Base-by-base conservation (phyloP, 1,284 basidiomycete genomes). In the Rhizopogon parksii region DNA sequence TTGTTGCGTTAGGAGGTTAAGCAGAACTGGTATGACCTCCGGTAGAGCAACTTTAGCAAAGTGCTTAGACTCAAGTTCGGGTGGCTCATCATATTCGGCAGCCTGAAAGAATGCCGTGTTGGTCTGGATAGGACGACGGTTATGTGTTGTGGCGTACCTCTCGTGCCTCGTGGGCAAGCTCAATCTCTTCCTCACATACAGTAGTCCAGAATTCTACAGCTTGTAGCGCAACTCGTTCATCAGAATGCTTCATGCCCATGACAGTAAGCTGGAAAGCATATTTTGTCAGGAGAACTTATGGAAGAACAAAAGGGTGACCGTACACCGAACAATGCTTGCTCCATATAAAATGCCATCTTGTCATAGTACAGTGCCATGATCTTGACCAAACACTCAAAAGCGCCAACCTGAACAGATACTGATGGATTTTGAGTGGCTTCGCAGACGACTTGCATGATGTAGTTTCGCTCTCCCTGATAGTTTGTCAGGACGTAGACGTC, bases 401-500 rank as follows among this genome's bases (percentile, higher is more conserved):
- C 88, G 36, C 83, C 91, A 19, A 95, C 86, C 74, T 97, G 93
- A 47, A 98, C 93, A 40, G 80, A 70, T 14, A 88, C 80, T 4
- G 83, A 71, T 2, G 77, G 56, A 59, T 85, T 93, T 70, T 99
- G 96, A 0, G 96, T 99, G 0, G 95, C 96, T 68, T 99, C 96
- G 67, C 95, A 99, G 24, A 99, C 91, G 47, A 99, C 94, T 75
- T 99, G 96, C 96, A 99, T 99, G 71, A 99, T 99, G 74, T 97
- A 99, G 73, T 98, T 99, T 49, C 95, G 84, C 70, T 99, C 95
- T 54, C 96, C 95, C 91, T 95, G 59, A 24, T 52, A 37, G 48
- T 50, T 8, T 7, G 50, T 56, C 43, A 59, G 54, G 50, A 35
- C 25, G 40, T n/a, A 43, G 15, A 40, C 0, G 25, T 14, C 3